phyloP scores from a whole-genome alignment of 2,329 filamentous ascomycete genomes.

The Cladophialophora psammophila region DNA sequence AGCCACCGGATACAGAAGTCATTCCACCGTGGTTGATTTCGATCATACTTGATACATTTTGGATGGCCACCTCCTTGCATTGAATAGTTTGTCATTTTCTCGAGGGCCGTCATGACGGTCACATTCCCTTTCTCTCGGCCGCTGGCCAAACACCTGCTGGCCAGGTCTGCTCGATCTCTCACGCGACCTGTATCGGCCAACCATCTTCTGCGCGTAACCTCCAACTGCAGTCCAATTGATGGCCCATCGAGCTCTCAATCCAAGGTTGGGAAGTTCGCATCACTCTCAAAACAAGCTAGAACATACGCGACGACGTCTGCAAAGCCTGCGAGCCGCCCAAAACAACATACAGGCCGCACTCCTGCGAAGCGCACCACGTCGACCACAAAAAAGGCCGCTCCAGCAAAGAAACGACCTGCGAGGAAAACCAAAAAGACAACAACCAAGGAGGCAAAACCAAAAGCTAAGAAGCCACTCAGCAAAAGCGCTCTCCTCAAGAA shows the following conservation, averaged over 20 bases:
- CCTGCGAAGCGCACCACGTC: slow-evolving; percentile 40
- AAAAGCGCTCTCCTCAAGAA: slow-evolving; percentile 40
- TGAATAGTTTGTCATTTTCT: slow-evolving; percentile 16
- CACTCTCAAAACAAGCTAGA: slow-evolving; percentile 34
- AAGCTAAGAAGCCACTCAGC: slow-evolving; percentile 41
- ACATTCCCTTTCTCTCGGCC: slow-evolving; percentile 32
- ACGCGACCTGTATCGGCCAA: slow-evolving; percentile 38
- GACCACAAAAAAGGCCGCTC: slow-evolving; percentile 32
- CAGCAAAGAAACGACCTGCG: slow-evolving; percentile 24
- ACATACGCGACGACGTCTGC: slow-evolving; percentile 44
- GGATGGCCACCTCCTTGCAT: slow-evolving; percentile 26
- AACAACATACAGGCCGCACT: slow-evolving; percentile 44
- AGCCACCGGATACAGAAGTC: slow-evolving; percentile 27
- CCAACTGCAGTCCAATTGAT: slow-evolving; percentile 33
- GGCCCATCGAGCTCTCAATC: slow-evolving; percentile 22
- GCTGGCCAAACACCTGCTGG: slow-evolving; percentile 34
- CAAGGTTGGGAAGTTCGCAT: slow-evolving; percentile 34
- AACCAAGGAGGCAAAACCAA: slow-evolving; percentile 42
- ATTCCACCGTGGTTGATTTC: slow-evolving; percentile 16
- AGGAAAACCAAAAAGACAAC: slow-evolving; percentile 41
- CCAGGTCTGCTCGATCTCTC: slow-evolving; percentile 34
- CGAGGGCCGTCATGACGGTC: slow-evolving; percentile 34
- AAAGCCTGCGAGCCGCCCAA: slow-evolving; percentile 43
- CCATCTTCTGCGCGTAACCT: slow-evolving; percentile 37
- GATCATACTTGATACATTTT: slow-evolving; percentile 17